These are phyloP conservation scores for Paraconiothyrium sp. DNA, from an alignment of 2,329 filamentous ascomycete genomes.

Conservation along the genomic window DNA sequence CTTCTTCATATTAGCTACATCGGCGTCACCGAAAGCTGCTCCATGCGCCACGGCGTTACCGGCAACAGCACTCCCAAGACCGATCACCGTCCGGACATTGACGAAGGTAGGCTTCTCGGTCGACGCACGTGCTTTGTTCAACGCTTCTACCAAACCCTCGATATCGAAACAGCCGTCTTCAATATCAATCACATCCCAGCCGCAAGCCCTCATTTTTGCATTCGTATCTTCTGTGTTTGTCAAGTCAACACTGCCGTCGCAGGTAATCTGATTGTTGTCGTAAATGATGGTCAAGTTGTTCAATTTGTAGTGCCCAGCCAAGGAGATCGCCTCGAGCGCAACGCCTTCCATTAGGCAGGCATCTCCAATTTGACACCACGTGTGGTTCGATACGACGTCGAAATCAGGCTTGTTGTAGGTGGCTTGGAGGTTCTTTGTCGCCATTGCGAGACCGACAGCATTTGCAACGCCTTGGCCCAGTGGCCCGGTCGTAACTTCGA, in stretches of 20 bases:
- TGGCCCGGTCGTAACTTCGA: conserved; percentile 69
- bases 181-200: conserved; percentile 66
- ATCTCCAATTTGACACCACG: conserved; percentile 67
- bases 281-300: conserved; percentile 66
- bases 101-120: conserved; percentile 65
- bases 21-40: conserved; percentile 64
- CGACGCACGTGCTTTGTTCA: conserved; percentile 56
- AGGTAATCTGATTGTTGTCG: conserved; percentile 69
- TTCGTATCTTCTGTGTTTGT: conserved; percentile 65
- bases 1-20: conserved; percentile 66
- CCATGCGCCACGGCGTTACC: conserved; percentile 66
- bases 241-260: conserved; percentile 63
- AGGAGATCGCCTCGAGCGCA: conserved; percentile 63
- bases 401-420: conserved; percentile 62
- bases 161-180: conserved; percentile 64
- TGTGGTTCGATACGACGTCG: conserved; percentile 61
- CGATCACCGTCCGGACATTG: conserved; percentile 67
- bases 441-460: conserved; percentile 67
- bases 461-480: conserved; percentile 70
- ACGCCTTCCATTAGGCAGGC: conserved; percentile 69
- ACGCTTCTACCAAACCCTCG: conserved; percentile 57
- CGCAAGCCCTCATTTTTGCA: conserved; percentile 65
- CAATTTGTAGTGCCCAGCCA: conserved; percentile 64
- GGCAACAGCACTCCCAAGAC: conserved; percentile 58
- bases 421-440: conserved; percentile 64